Evolutionary conservation across 2,329 filamentous ascomycete genomes (phyloP).

Genomic region (Ophioceras dolichostomum): DNA sequence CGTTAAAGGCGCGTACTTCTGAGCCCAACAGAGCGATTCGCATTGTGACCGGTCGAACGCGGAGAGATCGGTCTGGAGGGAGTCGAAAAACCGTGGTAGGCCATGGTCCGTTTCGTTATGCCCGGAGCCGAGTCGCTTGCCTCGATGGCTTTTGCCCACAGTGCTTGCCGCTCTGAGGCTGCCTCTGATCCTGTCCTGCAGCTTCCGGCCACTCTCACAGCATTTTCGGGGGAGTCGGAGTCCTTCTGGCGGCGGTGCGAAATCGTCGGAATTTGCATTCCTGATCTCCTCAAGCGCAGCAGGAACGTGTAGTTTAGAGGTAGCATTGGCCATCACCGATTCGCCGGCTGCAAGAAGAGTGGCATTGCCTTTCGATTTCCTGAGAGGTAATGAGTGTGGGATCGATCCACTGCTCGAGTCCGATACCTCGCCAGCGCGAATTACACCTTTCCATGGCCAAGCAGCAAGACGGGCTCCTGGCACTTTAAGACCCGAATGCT

Average conservation of each 20-base stretch:
- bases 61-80: constrained; percentile 51
- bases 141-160: not conserved
- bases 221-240: constrained; percentile 42
- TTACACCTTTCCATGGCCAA: constrained; percentile 58
- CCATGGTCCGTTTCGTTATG: constrained; percentile 36
- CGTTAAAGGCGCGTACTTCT: constrained; percentile 69
- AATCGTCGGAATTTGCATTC: constrained; percentile 24
- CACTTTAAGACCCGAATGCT: constrained; percentile 39
- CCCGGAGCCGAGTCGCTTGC: too few species aligned
- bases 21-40: constrained; percentile 61
- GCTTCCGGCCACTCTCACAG: constrained; percentile 43
- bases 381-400: constrained; percentile 10
- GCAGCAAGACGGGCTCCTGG: constrained; percentile 53
- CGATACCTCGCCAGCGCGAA: constrained; percentile 42
- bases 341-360: constrained; percentile 27
- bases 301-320: constrained; percentile 25
- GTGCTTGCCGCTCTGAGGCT: not conserved
- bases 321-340: constrained; percentile 24
- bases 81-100: constrained; percentile 37
- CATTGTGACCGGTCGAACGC: constrained; percentile 72
- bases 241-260: constrained; percentile 30
- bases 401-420: not conserved
- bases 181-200: constrained; percentile 23
- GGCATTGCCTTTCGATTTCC: constrained; percentile 38
- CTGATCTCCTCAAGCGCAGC: constrained; percentile 18